These are phyloP conservation scores for Hymenotorrendiella dingleyae DNA, from an alignment of 2,329 filamentous ascomycete genomes.

Conservation along the genomic window DNA sequence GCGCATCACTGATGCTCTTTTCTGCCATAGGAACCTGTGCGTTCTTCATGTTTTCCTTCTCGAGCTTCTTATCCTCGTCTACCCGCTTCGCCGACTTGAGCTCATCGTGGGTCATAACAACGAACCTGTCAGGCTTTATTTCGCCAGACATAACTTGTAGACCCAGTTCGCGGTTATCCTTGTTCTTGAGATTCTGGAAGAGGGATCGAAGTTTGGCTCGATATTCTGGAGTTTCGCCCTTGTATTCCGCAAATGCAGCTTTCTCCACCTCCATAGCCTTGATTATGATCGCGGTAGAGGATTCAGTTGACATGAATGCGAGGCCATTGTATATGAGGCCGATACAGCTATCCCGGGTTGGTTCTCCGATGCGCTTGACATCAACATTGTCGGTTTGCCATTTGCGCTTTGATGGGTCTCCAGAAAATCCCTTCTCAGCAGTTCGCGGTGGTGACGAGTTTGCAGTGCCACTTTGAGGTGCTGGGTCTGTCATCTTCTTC, in stretches of 20 bases:
- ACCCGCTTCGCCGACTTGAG: constrained; percentile 82
- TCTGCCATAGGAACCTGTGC: constrained; percentile 90
- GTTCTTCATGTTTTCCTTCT: constrained; percentile 94
- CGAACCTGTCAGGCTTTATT: constrained; percentile 67
- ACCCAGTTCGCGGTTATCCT: constrained; percentile 74
- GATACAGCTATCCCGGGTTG: constrained; percentile 75
- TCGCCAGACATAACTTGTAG: constrained; percentile 68
- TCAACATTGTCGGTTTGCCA: constrained; percentile 78
- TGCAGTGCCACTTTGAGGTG: constrained; percentile 16
- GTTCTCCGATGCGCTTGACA: constrained; percentile 66
- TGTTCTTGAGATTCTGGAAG: constrained; percentile 92
- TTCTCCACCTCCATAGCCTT: constrained; percentile 77
- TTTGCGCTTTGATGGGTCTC: constrained; percentile 72
- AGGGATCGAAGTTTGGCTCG: constrained; percentile 85
- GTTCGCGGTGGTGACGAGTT: constrained; percentile 33
- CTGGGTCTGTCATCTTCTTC: constrained; percentile 28
- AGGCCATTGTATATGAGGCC: constrained; percentile 93
- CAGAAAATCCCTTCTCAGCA: constrained; percentile 46
- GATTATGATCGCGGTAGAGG: constrained; percentile 64
- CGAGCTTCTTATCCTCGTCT: constrained; percentile 66
- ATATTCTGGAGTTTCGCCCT: constrained; percentile 70
- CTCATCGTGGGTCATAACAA: constrained; percentile 83
- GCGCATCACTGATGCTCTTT: constrained; percentile 80
- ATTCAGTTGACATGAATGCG: constrained; percentile 62
- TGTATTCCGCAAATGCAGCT: constrained; percentile 65